phyloP scores from a whole-genome alignment of 768 basidiomycete species.

The Dioszegia hungarica region DNA sequence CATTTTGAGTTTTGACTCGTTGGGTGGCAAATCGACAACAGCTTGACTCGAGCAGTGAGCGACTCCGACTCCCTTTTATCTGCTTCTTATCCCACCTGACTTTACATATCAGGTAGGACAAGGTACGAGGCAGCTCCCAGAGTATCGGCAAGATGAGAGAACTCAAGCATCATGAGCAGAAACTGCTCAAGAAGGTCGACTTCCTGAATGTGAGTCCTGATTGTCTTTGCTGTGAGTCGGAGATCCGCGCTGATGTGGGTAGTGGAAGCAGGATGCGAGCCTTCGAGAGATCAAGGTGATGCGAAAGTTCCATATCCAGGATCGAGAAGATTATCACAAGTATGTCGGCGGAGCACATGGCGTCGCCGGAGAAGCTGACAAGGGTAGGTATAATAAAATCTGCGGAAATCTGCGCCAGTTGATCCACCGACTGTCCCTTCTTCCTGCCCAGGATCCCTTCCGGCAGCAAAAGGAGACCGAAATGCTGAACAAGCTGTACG shows the following conservation, averaged over 20 bases:
- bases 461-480: constrained; percentile 76
- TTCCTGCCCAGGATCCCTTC: constrained; percentile 85
- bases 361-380: neutral
- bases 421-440: constrained; percentile 77
- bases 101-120: neutral
- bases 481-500: constrained; percentile 89
- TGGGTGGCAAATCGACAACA: neutral
- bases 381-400: constrained; percentile 81
- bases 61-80: too few relatives aligned
- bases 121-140: neutral
- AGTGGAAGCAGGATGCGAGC: constrained; percentile 97
- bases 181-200: constrained; percentile 91
- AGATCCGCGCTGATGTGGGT: neutral
- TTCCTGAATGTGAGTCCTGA: constrained; percentile 79
- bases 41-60: too few relatives aligned
- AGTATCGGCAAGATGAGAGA: constrained; percentile 60
- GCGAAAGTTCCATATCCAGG: constrained; percentile 90
- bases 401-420: constrained; percentile 79
- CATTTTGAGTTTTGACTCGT: neutral
- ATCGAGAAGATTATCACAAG: constrained; percentile 93
- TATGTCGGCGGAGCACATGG: constrained; percentile 40
- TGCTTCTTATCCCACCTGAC: neutral
- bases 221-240: neutral
- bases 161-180: constrained; percentile 94
- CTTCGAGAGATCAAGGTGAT: constrained; percentile 87